Evolutionary conservation across 805 yeast genomes (phyloP).

Genomic region (Kluyveromyces dobzhanskii): DNA sequence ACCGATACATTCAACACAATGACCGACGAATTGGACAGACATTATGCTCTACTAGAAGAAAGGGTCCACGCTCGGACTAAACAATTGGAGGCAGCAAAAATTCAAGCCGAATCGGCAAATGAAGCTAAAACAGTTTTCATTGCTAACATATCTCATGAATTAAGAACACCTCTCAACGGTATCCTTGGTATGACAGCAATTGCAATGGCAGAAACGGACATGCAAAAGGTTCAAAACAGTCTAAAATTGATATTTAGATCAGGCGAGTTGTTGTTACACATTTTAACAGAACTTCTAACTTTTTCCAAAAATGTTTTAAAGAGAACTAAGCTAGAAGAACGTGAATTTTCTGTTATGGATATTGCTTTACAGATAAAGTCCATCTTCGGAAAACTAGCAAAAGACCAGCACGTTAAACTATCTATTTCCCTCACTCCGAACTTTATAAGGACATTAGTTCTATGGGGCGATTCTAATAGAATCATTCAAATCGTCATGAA

Average conservation of each 20-base stretch:
- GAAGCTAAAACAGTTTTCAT: slow-evolving; percentile 93
- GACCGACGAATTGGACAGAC: slow-evolving; percentile 81
- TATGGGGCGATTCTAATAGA: slow-evolving; percentile 84
- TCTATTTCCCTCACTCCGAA: slow-evolving; percentile 57
- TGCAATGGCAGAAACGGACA: slow-evolving; percentile 79
- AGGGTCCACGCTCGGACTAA: slow-evolving; percentile 79
- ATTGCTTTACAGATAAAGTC: slow-evolving; percentile 79
- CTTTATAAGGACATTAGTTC: slow-evolving; percentile 48
- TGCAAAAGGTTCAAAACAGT: slow-evolving; percentile 58
- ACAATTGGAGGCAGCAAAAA: slow-evolving; percentile 80
- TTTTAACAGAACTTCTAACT: slow-evolving; percentile 82
- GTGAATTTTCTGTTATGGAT: slow-evolving; percentile 71
- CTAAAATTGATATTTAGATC: slow-evolving; percentile 78
- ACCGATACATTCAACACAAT: slow-evolving; percentile 85
- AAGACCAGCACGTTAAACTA: slow-evolving; percentile 66
- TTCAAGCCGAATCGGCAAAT: slow-evolving; percentile 89
- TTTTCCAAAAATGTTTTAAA: slow-evolving; percentile 86
- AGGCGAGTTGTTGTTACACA: slow-evolving; percentile 83
- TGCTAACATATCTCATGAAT: slow-evolving; percentile 88
- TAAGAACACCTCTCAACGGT: slow-evolving; percentile 93
- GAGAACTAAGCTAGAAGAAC: slow-evolving; percentile 71
- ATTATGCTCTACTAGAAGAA: slow-evolving; percentile 78
- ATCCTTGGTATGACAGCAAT: slow-evolving; percentile 93
- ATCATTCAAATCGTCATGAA: slow-evolving; percentile 90
- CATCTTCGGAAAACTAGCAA: slow-evolving; percentile 73